These are phyloP conservation scores for Pythium periplocum DNA, from an alignment of 352 stramenopile genomes.

Conservation along the genomic window DNA sequence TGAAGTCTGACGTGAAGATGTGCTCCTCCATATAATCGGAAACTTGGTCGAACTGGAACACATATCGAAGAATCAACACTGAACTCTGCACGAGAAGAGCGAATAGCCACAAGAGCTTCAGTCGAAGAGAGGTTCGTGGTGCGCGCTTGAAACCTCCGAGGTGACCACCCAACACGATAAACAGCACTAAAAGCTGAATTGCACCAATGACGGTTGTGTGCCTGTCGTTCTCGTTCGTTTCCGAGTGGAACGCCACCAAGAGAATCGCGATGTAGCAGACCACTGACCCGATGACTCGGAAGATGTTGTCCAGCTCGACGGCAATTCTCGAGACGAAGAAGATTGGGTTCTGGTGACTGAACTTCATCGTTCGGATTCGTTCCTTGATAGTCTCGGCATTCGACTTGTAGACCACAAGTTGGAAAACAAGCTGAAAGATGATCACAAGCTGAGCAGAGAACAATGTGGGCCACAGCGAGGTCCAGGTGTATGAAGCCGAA, in stretches of 20 bases:
- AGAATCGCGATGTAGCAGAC: conserved; percentile 74
- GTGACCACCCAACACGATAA: conserved; percentile 65
- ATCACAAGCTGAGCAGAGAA: conserved; percentile 82
- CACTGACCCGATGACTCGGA: conserved; percentile 51
- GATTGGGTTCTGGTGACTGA: conserved; percentile 62
- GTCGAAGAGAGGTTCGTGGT: conserved; percentile 57
- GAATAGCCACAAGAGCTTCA: conserved; percentile 77
- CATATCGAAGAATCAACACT: conserved; percentile 66
- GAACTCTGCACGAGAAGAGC: conserved; percentile 61
- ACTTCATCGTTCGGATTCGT: conserved; percentile 46
- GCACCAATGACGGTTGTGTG: conserved; percentile 66
- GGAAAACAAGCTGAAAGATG: conserved; percentile 80
- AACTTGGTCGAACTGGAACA: conserved; percentile 78
- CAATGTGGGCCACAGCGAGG: conserved; percentile 68
- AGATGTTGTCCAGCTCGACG: conserved; percentile 75
- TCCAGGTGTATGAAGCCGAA: conserved; percentile 49
- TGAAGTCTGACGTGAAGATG: conserved; percentile 69
- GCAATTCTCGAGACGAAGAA: conserved; percentile 70
- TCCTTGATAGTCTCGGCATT: conserved; percentile 70
- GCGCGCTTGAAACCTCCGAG: conserved; percentile 57
- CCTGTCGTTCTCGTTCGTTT: conserved; percentile 36
- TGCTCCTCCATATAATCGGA: conserved; percentile 53
- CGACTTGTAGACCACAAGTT: conserved; percentile 79
- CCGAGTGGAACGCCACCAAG: conserved; percentile 58
- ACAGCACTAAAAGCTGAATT: conserved; percentile 55